Base-by-base conservation (phyloP, 768 basidiomycete species). In the Daedaleopsis sinensis region DNA sequence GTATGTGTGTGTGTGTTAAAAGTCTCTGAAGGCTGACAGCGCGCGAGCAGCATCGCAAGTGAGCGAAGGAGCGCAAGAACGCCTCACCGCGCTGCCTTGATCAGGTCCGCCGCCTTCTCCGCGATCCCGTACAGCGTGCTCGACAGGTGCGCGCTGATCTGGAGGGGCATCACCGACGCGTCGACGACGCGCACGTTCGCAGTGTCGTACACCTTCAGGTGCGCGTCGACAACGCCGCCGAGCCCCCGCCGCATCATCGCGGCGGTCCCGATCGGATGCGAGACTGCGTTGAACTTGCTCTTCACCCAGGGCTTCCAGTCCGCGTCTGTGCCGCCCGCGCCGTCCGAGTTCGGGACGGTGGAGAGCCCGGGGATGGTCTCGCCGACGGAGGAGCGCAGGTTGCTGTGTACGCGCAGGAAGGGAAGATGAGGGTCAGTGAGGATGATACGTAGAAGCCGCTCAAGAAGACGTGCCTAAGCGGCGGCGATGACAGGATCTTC, bases 181-280 rank as follows among this genome's bases (percentile, higher is more conserved):
- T 85, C 84, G 18, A 79, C 78, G 37, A 87, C 84, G 61, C 86
- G 78, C 37, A 86, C 69, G 68, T 86, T 86, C 39, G 74, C 68
- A n/a, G 75, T 66, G 19, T 84, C 85, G 68, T 86, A 83, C 2
- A 86, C 84, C 55, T 72, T 72, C 19, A 87, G 73, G 27, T 79
- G 72, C 48, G 79, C 73, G 66, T 83, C 78, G 39, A 86, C 84
- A 32, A 87, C 84, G 52, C 74, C 74, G 42, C 74, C 74, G n/a
- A 70, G 67, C 16, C 55, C 61, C 21, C 69, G 67, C 18, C 62
- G 62, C 68, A 73, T 69, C 74, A 76, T 76, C 18, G 71, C 66
- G 9, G 68, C 77, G 6, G 82, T 83, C 3, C 80, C 80, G 43
- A 82, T 73, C 3, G 80, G 81, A 67, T 84, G 83, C 11, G 77